These are phyloP conservation scores for Trypanosoma platydactyli DNA, from an alignment of 208 protist species.

Conservation along the genomic window DNA sequence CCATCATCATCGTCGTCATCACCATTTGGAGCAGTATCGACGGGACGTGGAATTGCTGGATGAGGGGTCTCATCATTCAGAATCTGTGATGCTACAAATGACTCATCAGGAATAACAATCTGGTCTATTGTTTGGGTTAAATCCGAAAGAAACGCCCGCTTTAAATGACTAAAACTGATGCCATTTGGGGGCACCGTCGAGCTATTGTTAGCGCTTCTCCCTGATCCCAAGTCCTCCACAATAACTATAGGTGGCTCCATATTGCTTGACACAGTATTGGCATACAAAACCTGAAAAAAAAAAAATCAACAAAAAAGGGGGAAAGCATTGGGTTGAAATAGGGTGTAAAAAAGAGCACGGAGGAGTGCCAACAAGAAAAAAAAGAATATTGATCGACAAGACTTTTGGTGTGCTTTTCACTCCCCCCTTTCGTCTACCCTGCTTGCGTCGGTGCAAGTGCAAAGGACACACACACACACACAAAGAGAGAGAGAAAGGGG, in stretches of 20 bases:
- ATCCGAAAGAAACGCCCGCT: conserved; percentile 21
- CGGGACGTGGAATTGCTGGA: not conserved
- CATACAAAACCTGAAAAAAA: conserved; percentile 7
- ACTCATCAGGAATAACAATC: not conserved
- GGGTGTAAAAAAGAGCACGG: not conserved
- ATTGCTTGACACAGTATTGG: not conserved
- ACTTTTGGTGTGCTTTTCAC: too few relatives aligned
- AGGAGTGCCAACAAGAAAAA: not conserved
- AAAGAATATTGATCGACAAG: not conserved
- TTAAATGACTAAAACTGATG: conserved; percentile 20
- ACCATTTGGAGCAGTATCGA: not conserved
- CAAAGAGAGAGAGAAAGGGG: not conserved
- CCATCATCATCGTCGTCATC: not conserved
- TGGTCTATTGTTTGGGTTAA: not conserved
- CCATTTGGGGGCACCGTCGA: not conserved
- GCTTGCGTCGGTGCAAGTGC: not conserved
- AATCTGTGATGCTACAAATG: not conserved
- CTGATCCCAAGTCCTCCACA: not conserved
- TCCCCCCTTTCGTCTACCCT: too few relatives aligned
- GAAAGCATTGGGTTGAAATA: not conserved
- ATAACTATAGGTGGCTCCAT: not conserved
- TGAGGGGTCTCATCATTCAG: not conserved
- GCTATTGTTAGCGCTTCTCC: not conserved
- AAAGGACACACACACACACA: not conserved
- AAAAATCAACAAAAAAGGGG: conserved; percentile 3